Conservation (phyloP, 2,329 filamentous ascomycete species). For the Diaporthe vaccinii region DNA sequence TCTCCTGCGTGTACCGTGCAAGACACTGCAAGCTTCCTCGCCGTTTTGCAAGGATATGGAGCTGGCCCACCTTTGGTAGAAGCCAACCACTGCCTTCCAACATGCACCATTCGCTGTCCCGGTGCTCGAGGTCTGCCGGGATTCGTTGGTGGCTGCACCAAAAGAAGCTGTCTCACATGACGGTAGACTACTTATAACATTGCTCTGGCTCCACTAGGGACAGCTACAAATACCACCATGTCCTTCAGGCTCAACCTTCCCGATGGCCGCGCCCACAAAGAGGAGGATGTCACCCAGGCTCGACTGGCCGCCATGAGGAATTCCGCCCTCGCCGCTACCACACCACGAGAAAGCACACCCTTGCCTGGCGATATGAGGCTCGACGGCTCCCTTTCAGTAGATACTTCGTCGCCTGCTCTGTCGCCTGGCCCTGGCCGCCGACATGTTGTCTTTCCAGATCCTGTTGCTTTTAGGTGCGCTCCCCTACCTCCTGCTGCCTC, state of each 20-base stretch:
- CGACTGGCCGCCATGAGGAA: constrained; percentile 50
- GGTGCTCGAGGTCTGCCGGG: constrained; percentile 34
- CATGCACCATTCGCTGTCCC: constrained; percentile 36
- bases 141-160: constrained; percentile 34
- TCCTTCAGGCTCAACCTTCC: constrained; percentile 53
- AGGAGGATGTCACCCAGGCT: constrained; percentile 55
- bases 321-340: constrained; percentile 43
- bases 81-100: constrained; percentile 23
- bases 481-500: neutral
- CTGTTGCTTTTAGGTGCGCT: constrained; percentile 67
- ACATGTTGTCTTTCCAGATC: constrained; percentile 70
- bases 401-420: constrained; percentile 43
- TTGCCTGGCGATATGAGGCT: constrained; percentile 40
- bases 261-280: constrained; percentile 52
- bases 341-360: constrained; percentile 40
- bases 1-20: neutral
- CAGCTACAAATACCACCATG: constrained; percentile 49
- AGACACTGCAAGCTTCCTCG: neutral
- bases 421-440: constrained; percentile 53
- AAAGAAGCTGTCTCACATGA: constrained; percentile 29
- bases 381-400: constrained; percentile 44
- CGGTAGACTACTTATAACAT: constrained; percentile 28
- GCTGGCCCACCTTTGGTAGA: constrained; percentile 21
- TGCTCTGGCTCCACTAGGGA: neutral
- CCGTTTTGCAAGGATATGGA: constrained; percentile 1